phyloP scores from a whole-genome alignment of 2,329 filamentous ascomycete genomes.

The Ceratocystis eucalypticola region DNA sequence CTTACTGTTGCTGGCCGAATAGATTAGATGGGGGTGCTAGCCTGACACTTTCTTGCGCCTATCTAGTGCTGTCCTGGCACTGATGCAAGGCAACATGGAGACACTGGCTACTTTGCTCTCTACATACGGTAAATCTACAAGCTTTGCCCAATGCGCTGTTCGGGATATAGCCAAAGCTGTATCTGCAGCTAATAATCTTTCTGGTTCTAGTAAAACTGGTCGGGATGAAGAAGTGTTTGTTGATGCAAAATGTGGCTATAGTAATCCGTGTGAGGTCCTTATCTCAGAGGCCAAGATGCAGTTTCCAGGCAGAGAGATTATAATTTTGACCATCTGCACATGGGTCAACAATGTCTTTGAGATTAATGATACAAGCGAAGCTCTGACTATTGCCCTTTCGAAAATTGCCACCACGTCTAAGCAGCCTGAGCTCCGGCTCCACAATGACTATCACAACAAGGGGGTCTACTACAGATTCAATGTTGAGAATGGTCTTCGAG shows the following conservation, averaged over 20 bases:
- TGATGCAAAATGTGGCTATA: slow-evolving; percentile 25
- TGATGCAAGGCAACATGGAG: neutral
- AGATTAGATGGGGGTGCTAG: too few species aligned
- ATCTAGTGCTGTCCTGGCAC: neutral
- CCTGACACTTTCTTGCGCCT: neutral
- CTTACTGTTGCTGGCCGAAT: too few species aligned
- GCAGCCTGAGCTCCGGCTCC: neutral
- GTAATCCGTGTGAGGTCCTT: slow-evolving; percentile 26
- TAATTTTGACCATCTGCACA: slow-evolving; percentile 24
- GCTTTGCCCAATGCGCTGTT: slow-evolving; percentile 22
- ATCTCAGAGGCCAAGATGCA: slow-evolving; percentile 23
- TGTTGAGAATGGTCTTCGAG: slow-evolving; percentile 23
- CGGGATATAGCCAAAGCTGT: slow-evolving; percentile 25
- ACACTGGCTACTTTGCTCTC: slow-evolving; percentile 22
- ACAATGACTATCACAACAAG: slow-evolving; percentile 20
- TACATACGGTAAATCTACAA: slow-evolving; percentile 22
- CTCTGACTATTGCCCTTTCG: neutral
- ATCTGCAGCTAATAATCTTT: slow-evolving; percentile 24
- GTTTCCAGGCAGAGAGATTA: slow-evolving; percentile 21
- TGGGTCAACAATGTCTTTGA: slow-evolving; percentile 22
- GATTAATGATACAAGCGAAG: slow-evolving; percentile 18
- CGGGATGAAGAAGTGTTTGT: slow-evolving; percentile 24
- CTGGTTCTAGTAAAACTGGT: slow-evolving; percentile 24
- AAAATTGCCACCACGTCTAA: neutral
- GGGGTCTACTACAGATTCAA: slow-evolving; percentile 23